Evolutionary conservation across 2,329 filamentous ascomycete genomes (phyloP).

Genomic region (Teratosphaeria epicoccoides): DNA sequence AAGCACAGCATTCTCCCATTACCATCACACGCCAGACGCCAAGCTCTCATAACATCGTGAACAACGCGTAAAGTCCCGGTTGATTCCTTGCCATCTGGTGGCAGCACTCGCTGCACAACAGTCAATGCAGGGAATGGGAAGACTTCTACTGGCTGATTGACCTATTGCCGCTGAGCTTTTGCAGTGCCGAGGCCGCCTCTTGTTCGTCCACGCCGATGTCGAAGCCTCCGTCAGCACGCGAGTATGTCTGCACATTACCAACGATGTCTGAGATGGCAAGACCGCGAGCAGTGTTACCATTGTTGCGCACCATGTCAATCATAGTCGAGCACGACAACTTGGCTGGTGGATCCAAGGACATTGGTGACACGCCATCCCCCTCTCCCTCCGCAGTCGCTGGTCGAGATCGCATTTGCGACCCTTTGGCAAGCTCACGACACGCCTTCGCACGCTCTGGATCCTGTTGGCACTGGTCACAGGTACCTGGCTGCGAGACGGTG

Average conservation of each 20-base stretch:
- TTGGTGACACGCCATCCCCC: background rate
- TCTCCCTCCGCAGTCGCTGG: background rate
- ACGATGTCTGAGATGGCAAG: slow-evolving; percentile 10
- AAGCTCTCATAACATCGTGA: background rate
- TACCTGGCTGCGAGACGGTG: slow-evolving; percentile 14
- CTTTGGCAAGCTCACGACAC: slow-evolving; percentile 10
- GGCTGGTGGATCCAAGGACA: background rate
- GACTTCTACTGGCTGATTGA: background rate
- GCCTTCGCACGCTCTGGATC: slow-evolving; percentile 19
- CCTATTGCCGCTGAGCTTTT: slow-evolving; percentile 1
- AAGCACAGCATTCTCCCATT: background rate
- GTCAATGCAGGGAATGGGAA: background rate
- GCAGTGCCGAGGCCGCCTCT: slow-evolving; percentile 12
- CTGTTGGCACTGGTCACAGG: slow-evolving; percentile 18
- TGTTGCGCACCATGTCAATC: slow-evolving; percentile 5
- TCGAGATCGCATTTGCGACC: background rate
- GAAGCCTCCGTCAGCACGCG: slow-evolving; percentile 8
- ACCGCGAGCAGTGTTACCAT: slow-evolving; percentile 1
- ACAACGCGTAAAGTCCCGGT: background rate
- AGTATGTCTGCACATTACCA: slow-evolving; percentile 7
- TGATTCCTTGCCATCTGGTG: background rate
- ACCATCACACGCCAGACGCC: background rate
- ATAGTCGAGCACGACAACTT: slow-evolving; percentile 9
- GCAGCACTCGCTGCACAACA: background rate
- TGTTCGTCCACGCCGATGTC: slow-evolving; percentile 10